These are phyloP conservation scores for Xylariaceae sp. DNA, from an alignment of 2,329 filamentous ascomycete species.

Conservation along the genomic window DNA sequence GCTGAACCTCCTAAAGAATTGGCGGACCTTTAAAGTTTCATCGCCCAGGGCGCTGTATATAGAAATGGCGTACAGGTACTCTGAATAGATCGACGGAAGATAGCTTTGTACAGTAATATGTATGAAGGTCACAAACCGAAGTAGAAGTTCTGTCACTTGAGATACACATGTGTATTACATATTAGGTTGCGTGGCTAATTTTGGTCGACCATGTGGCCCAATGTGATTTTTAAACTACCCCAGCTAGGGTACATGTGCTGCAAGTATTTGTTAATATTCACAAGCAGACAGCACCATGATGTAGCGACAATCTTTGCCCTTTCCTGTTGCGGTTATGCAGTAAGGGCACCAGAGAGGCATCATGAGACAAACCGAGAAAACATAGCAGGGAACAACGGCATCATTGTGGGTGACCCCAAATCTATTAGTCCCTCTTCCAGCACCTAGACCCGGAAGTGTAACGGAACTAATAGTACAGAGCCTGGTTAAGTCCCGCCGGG, in stretches of 20 bases:
- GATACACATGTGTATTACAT: constrained; percentile 37
- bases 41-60: constrained; percentile 11
- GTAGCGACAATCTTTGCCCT: constrained; percentile 45
- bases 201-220: constrained; percentile 42
- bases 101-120: constrained; percentile 9
- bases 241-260: constrained; percentile 36
- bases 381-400: constrained; percentile 42
- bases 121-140: constrained; percentile 17
- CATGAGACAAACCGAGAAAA: constrained; percentile 41
- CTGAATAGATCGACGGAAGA: constrained; percentile 9
- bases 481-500: constrained; percentile 34
- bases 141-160: constrained; percentile 35
- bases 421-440: constrained; percentile 33
- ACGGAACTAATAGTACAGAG: constrained; percentile 29
- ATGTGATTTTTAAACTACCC: constrained; percentile 40
- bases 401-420: constrained; percentile 40
- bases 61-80: constrained; percentile 14
- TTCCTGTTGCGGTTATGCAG: constrained; percentile 40
- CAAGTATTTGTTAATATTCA: constrained; percentile 31
- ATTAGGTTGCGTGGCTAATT: constrained; percentile 45
- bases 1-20: constrained; percentile 11
- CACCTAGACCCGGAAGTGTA: constrained; percentile 18
- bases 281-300: constrained; percentile 36
- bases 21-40: constrained; percentile 16
- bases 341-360: constrained; percentile 40